Conservation (phyloP, 1,284 basidiomycete genomes). For the Ustilago hordei region DNA sequence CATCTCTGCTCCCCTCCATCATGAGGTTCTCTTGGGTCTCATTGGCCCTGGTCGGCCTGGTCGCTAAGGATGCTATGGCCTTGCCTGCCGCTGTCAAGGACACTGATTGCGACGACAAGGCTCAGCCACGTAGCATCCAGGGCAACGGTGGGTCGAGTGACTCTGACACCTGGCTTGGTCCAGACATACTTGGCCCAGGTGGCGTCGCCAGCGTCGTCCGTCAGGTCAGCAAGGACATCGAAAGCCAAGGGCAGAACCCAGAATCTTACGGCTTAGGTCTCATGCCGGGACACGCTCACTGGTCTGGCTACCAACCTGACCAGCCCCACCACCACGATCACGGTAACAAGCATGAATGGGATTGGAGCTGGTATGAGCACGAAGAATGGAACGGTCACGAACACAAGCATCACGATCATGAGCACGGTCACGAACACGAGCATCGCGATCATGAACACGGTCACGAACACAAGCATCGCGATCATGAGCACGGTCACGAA, state of each 20-base stretch:
- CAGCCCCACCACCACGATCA: constrained; percentile 5
- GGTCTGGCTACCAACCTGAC: constrained; percentile 12
- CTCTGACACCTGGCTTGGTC: constrained; percentile 6
- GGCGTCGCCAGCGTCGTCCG: constrained; percentile 4
- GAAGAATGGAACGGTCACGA: constrained; percentile 4
- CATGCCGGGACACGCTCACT: constrained; percentile 13
- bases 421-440: neutral
- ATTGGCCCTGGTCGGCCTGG: constrained; percentile 15
- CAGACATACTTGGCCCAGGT: constrained; percentile 10
- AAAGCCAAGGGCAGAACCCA: neutral
- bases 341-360: neutral
- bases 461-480: neutral
- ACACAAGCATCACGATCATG: neutral
- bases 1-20: neutral
- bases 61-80: constrained; percentile 8
- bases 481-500: neutral
- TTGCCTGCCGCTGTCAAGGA: constrained; percentile 12
- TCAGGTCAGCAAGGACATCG: neutral
- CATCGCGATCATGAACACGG: neutral
- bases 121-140: neutral
- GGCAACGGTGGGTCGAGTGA: neutral
- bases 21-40: constrained; percentile 34
- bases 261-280: constrained; percentile 21
- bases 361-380: neutral
- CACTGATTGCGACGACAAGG: neutral